Percentiles rank a stretch among this genome's conserved stretches.
phyloP scores from a whole-genome alignment of 106 monocot species.

The Dioscorea zingiberensis region DNA sequence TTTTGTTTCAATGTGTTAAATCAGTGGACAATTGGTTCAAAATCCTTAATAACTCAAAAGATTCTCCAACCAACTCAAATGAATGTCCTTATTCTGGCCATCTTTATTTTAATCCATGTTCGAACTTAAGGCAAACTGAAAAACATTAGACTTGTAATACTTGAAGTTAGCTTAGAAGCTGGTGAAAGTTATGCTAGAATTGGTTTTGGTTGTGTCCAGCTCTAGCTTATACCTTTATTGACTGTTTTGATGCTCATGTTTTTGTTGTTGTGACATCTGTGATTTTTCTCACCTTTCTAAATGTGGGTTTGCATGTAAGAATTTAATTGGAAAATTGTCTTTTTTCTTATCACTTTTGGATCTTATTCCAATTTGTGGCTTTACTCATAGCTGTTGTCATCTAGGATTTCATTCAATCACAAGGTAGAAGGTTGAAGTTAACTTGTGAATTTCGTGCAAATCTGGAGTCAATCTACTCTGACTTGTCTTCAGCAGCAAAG shows the following conservation, averaged over 20 bases:
- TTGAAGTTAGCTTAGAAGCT: no score
- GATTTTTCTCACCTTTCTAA: neutral
- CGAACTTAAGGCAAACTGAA: no score
- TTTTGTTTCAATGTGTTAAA: neutral
- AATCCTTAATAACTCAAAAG: no score
- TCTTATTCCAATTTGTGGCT: neutral
- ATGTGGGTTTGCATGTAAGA: neutral
- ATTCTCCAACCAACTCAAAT: neutral
- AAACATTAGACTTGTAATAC: no score
- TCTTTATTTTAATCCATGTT: no score
- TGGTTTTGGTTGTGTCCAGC: no score
- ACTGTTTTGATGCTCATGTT: no score
- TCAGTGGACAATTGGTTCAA: neutral
- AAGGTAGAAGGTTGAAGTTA: conserved; percentile 71
- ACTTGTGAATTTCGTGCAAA: conserved; percentile 42
- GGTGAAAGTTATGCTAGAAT: no score
- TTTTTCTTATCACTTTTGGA: neutral
- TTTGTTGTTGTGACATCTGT: neutral
- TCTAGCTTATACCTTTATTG: no score
- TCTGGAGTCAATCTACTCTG: conserved; percentile 57
- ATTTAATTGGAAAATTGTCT: neutral
- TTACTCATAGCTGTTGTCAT: neutral
- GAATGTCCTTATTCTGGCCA: neutral
- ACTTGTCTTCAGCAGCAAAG: conserved; percentile 49
- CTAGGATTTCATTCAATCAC: conserved; percentile 83